Evolutionary conservation across 1,284 basidiomycete species (phyloP), one percentile per base, ranked within the genome.

Genomic region (Coniferiporia weirii): DNA sequence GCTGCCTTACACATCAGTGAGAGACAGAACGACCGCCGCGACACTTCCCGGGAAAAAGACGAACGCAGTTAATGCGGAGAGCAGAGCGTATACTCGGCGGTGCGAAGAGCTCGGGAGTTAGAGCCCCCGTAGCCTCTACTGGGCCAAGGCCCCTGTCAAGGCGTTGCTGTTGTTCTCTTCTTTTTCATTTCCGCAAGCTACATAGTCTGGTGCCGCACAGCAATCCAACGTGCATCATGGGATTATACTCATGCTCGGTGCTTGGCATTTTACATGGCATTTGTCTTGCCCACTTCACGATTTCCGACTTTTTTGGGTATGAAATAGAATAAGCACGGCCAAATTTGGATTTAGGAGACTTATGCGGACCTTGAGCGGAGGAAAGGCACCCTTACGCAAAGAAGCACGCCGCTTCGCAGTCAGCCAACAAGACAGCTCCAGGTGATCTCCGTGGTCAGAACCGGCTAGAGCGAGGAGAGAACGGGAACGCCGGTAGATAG

Each of bases 51-150:
- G 32, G 43, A 43, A 51, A 32, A 36, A 53, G 45, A 3, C n/a
- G 12, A 40, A 54, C 57, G 57, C 51, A 54, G 57, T 59, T 59
- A 59, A 54, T 54, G 57, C 57, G 57, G 57, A 17, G 50, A 36
- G 22, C 13, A 52, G n/a, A 36, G 38, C 45, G 45, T 22, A 15
- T 15, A 15, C 17, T 47, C 10, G 9, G 27, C 9, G 1, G 5
- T 36, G 45, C 54, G 32, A 38, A 48, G 35, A 48, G 34, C 17
- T 12, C 54, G 54, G 54, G 15, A 35, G 27, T 36, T 47, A 27
- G n/a, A 56, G 9, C 38, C 38, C 15, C 38, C 38, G 38, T 9
- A 20, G 15, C 6, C 17, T 35, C 40, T 6, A 13, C 22, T 6
- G 3, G 27, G 27, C 19, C 40, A 40, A 40, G 38, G 3, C 9